Evolutionary conservation across 768 basidiomycete genomes (phyloP).

Genomic region (Suillus tomentosus): DNA sequence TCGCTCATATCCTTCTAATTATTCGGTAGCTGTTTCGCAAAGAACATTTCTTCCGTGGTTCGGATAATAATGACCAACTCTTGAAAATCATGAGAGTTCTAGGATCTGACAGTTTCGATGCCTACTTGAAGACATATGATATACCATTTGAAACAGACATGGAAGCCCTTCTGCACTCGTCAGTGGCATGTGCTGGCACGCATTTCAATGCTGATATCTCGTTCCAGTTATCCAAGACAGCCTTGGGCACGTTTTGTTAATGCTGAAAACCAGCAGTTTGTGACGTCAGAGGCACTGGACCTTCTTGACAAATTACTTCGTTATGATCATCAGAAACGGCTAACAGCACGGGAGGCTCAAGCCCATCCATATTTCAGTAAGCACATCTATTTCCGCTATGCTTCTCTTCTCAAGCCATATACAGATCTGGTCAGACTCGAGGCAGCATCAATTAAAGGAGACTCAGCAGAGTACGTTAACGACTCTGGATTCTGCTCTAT

Average conservation of each 20-base stretch:
- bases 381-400: slow-evolving; percentile 24
- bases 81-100: slow-evolving; percentile 69
- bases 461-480: slow-evolving; percentile 43
- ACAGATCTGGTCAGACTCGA: slow-evolving; percentile 52
- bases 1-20: background rate
- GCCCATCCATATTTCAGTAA: slow-evolving; percentile 66
- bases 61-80: slow-evolving; percentile 73
- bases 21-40: slow-evolving; percentile 61
- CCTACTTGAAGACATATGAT: slow-evolving; percentile 59
- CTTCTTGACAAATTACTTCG: slow-evolving; percentile 65
- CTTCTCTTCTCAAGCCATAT: slow-evolving; percentile 25
- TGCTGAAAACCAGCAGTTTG: slow-evolving; percentile 56
- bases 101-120: slow-evolving; percentile 66
- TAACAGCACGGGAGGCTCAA: slow-evolving; percentile 69
- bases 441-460: slow-evolving; percentile 43
- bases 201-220: slow-evolving; percentile 10
- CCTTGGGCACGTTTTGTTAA: slow-evolving; percentile 67
- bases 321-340: slow-evolving; percentile 70
- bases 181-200: slow-evolving; percentile 18
- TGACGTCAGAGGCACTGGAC: slow-evolving; percentile 64
- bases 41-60: slow-evolving; percentile 76
- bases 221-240: slow-evolving; percentile 55
- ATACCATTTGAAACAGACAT: slow-evolving; percentile 67
- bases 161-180: slow-evolving; percentile 56
- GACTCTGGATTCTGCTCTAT: slow-evolving; percentile 53